Evolutionary conservation across 2,329 filamentous ascomycete species (phyloP), one percentile per base, ranked within the genome.

Genomic region (Aureobasidium sp.): DNA sequence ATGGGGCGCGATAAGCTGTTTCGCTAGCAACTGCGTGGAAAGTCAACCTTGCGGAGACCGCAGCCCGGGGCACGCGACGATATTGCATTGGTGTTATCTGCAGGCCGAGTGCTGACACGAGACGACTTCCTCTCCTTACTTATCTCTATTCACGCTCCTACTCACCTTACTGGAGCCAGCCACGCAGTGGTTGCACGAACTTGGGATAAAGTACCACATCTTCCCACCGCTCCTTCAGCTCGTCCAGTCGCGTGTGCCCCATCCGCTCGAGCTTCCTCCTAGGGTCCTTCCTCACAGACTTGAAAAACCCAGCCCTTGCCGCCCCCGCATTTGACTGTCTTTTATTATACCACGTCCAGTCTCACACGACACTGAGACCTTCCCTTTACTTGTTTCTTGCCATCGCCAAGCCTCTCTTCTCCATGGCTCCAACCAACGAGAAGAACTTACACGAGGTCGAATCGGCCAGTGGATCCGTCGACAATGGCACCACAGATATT

Each of bases 381-480:
- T 47, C 12, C n/a, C 31, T 58, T 48, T 47, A 15, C 31, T 58
- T 37, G n/a, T 42, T 27, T 45, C 53, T 45, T n/a, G 12, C n/a
- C 17, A 57, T 22, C 37, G 41, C 22, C 42, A 57, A 57, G 39
- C n/a, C 15, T 55, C 31, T 29, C 9, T 14, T 17, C 17, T 17
- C 39, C 48, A 65, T 65, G 65, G 63, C 63, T 55, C 65, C 66
- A 25, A 45, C 34, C 17, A 44, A 52, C 15, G 53, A 64, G 27
- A 67, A 69, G 48, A 67, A 67, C 59, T 63, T 65, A n/a, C 48
- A 63, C 17, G 60, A 63, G 44, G 61, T 65, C 42, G 29, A 61
- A 1, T 61, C 65, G 25, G 48, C 66, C 14, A 55, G 53, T 9
- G 51, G 52, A 12, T 67, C 65, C 6, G 39, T 61, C 14, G 62